Percentiles rank a stretch among this genome's conserved stretches.
Evolutionary conservation across 208 protist genomes (phyloP).

Genomic region (Trypanosomatidae sp.): DNA sequence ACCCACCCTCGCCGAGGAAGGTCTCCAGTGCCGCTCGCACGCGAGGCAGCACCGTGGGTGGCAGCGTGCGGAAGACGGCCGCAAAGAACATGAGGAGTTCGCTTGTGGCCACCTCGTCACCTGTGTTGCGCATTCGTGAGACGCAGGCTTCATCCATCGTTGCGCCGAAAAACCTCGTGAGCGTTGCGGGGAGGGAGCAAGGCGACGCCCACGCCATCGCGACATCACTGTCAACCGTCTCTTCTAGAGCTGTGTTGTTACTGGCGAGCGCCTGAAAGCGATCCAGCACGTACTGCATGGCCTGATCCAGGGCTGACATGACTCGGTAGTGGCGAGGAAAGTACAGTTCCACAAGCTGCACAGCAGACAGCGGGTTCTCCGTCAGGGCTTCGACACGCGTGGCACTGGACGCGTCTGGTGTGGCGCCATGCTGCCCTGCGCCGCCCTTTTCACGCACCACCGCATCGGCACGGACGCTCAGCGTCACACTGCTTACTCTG

Average conservation of each 20-base stretch:
- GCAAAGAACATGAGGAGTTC: slow-evolving; percentile 61
- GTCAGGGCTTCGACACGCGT: slow-evolving; percentile 7
- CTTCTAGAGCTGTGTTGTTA: background rate
- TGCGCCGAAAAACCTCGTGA: slow-evolving; percentile 11
- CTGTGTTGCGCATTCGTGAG: slow-evolving; percentile 1
- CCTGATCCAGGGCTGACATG: slow-evolving; percentile 33
- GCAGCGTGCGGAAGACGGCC: slow-evolving; percentile 32
- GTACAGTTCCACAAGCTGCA: slow-evolving; percentile 26
- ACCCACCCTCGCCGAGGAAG: slow-evolving; percentile 34
- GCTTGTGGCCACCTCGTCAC: slow-evolving; percentile 26
- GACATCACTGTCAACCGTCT: background rate
- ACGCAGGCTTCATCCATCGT: slow-evolving; percentile 18
- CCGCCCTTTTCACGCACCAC: slow-evolving; percentile 36
- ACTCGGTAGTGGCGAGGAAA: slow-evolving; percentile 45
- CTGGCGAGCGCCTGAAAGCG: slow-evolving; percentile 10
- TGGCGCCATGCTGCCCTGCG: background rate
- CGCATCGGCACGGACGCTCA: slow-evolving; percentile 28
- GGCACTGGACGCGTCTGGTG: slow-evolving; percentile 5
- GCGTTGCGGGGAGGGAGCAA: background rate
- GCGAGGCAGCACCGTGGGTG: slow-evolving; percentile 18
- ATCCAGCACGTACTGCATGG: slow-evolving; percentile 19
- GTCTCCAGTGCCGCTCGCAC: slow-evolving; percentile 19
- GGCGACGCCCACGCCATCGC: background rate
- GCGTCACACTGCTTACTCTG: slow-evolving; percentile 16
- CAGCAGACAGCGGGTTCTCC: background rate